These are phyloP conservation scores for Conoideocrella luteorostrata DNA, from an alignment of 2,329 filamentous ascomycete species.

Conservation along the genomic window DNA sequence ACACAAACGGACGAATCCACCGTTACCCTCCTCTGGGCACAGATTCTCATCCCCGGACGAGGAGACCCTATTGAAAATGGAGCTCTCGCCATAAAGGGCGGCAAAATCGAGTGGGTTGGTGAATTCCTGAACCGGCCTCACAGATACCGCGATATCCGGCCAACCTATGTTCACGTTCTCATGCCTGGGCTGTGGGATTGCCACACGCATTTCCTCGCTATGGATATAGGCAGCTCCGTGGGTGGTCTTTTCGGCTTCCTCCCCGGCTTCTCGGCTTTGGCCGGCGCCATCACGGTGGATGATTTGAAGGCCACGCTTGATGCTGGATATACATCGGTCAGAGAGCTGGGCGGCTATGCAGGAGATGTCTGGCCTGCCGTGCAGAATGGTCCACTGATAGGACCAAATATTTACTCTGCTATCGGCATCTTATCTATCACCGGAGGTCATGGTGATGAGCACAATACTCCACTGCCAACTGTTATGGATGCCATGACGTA, in stretches of 20 bases:
- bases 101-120: conserved; percentile 33
- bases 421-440: conserved; percentile 38
- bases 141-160: conserved; percentile 18
- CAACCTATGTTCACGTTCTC: conserved; percentile 33
- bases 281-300: conserved; percentile 12
- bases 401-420: conserved; percentile 43
- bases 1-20: conserved; percentile 4
- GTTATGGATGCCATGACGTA: conserved; percentile 23
- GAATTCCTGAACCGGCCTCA: conserved; percentile 5
- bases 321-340: conserved; percentile 43
- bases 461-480: conserved; percentile 26
- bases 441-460: conserved; percentile 40
- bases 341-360: conserved; percentile 41
- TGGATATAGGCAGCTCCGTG: conserved; percentile 8
- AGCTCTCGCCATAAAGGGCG: conserved; percentile 29
- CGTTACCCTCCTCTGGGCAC: conserved; percentile 19
- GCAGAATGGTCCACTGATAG: conserved; percentile 35
- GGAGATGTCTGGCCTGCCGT: conserved; percentile 37
- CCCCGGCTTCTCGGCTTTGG: conserved; percentile 10
- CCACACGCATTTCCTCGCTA: conserved; percentile 42
- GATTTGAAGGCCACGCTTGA: conserved; percentile 32
- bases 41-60: conserved; percentile 31
- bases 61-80: conserved; percentile 25
- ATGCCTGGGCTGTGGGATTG: conserved; percentile 50
- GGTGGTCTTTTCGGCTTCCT: conserved; percentile 1